phyloP scores from a whole-genome alignment of 441 rosid species.

The Pelargonium exstipulatum region DNA sequence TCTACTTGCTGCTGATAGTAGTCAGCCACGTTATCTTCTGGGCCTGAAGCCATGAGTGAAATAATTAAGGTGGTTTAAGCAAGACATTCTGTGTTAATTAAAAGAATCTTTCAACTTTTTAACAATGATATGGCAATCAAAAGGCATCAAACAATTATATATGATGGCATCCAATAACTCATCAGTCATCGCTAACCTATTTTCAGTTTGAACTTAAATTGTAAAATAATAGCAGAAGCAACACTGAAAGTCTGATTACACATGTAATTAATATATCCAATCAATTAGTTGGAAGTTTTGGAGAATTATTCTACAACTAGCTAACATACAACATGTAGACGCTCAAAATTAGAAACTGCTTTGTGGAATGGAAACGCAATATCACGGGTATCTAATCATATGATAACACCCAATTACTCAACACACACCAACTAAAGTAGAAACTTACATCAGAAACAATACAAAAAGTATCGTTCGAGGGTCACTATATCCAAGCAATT shows the following conservation, averaged over 20 bases:
- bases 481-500: too few relatives aligned
- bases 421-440: too few relatives aligned
- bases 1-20: conserved; percentile 47
- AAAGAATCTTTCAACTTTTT: not conserved
- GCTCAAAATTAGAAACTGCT: too few relatives aligned
- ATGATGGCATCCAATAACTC: not conserved
- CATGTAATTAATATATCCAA: not conserved
- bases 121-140: not conserved
- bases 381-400: too few relatives aligned
- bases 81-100: not conserved
- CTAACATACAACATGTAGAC: too few relatives aligned
- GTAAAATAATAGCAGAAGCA: not conserved
- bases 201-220: not conserved
- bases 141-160: not conserved
- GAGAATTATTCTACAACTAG: too few relatives aligned
- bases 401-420: too few relatives aligned
- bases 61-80: not conserved
- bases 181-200: not conserved
- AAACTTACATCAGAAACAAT: too few relatives aligned
- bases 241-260: not conserved
- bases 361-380: too few relatives aligned
- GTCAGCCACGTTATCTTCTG: conserved; percentile 29
- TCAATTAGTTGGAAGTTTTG: not conserved
- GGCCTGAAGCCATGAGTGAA: not conserved
- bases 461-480: too few relatives aligned